These are phyloP conservation scores for Terfezia boudieri DNA, from an alignment of 495 filamentous ascomycete genomes.

Conservation along the genomic window DNA sequence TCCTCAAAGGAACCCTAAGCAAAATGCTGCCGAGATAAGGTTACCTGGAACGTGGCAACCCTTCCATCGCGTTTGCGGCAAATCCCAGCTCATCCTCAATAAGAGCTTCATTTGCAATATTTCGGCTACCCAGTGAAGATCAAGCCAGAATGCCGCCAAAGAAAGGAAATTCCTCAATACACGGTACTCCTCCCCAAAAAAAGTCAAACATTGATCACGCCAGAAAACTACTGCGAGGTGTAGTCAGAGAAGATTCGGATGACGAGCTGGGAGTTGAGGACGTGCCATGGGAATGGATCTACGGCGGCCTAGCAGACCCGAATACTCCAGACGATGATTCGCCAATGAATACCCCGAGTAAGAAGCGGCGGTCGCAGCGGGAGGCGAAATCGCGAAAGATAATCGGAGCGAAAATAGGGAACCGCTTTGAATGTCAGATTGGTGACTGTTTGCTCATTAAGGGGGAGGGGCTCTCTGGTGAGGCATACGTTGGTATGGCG, in stretches of 20 bases:
- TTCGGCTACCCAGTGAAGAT: no score
- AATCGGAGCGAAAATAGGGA: slow-evolving; percentile 65
- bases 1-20: no score
- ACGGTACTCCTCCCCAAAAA: not conserved
- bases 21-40: no score
- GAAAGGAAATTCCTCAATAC: not conserved
- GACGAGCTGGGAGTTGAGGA: slow-evolving; percentile 75
- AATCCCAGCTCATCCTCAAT: no score
- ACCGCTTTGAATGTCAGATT: slow-evolving; percentile 45
- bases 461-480: slow-evolving; percentile 48
- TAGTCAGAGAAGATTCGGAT: slow-evolving; percentile 71
- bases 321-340: slow-evolving; percentile 19
- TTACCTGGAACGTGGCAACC: no score
- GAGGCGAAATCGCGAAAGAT: slow-evolving; percentile 24
- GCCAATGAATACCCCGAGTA: slow-evolving; percentile 20
- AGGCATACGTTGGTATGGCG: slow-evolving; percentile 79
- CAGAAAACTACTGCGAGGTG: slow-evolving; percentile 39
- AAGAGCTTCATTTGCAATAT: no score
- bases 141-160: slow-evolving; percentile 17
- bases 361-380: slow-evolving; percentile 7
- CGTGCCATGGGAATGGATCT: slow-evolving; percentile 85
- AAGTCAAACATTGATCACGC: slow-evolving; percentile 23
- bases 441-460: slow-evolving; percentile 76
- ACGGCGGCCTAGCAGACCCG: slow-evolving; percentile 22
- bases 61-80: no score